These are phyloP conservation scores for Brassica napus DNA, from an alignment of 345 rosid species.

Conservation along the genomic window Da-Ae NC_063439.1:3403501-3404000, in stretches of 20 bases:
- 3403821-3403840: slow-evolving; percentile 48
- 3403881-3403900: slow-evolving; percentile 31
- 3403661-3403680: not conserved
- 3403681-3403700: not conserved
- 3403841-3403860: slow-evolving; percentile 68
- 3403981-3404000: not conserved
- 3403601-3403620: slow-evolving; percentile 1
- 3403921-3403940: not conserved
- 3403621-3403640: not conserved
- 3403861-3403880: slow-evolving; percentile 54
- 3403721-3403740: not conserved
- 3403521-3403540: slow-evolving; percentile 33
- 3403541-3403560: slow-evolving; percentile 29
- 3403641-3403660: not conserved
- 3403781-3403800: slow-evolving; percentile 46
- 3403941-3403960: slow-evolving; percentile 11
- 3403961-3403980: slow-evolving; percentile 13
- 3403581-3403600: not conserved
- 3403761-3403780: slow-evolving; percentile 49
- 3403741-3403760: not conserved
- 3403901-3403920: slow-evolving; percentile 3
- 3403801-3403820: slow-evolving; percentile 39
- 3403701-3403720: slow-evolving; percentile 11
- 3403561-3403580: slow-evolving; percentile 44
- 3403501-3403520: slow-evolving; percentile 36